Conservation (phyloP, 306 rosid species). For the Glycine latifolia region DNA sequence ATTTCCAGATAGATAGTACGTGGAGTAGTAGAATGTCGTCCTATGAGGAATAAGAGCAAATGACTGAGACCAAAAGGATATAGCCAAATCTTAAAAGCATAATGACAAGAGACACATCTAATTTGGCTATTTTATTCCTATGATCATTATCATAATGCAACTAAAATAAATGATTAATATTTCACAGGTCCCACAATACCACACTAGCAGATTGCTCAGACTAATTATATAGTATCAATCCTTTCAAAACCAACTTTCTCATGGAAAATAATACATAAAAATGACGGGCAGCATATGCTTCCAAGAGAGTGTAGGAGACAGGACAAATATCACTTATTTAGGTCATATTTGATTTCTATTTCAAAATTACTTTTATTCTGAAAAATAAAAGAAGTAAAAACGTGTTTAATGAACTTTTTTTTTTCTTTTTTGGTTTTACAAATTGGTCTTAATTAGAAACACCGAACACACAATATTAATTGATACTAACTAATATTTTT, state of each 20-base stretch:
- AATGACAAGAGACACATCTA: constrained; percentile 9
- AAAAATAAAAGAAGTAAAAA: too few species aligned
- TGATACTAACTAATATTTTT: too few species aligned
- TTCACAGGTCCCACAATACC: not conserved
- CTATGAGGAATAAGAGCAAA: not conserved
- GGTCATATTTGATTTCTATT: too few species aligned
- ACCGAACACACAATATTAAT: too few species aligned
- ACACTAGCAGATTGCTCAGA: not conserved
- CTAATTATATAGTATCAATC: not conserved
- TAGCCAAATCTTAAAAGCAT: constrained; percentile 19
- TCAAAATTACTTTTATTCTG: too few species aligned
- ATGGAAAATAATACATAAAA: not conserved
- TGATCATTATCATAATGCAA: constrained; percentile 1
- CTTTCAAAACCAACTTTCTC: not conserved
- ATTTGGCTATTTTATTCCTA: constrained; percentile 15
- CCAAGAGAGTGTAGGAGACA: not conserved
- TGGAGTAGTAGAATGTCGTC: not conserved
- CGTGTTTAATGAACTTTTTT: too few species aligned
- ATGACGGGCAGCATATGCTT: not conserved
- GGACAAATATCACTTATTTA: too few species aligned
- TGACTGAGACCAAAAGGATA: constrained; percentile 5
- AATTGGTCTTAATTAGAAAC: too few species aligned
- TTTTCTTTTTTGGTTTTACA: too few species aligned
- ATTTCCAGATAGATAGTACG: not conserved
- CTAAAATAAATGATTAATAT: not conserved